These are phyloP conservation scores for Oryza meridionalis DNA, from an alignment of 176 grass and related monocot genomes.

Conservation along the genomic window DNA sequence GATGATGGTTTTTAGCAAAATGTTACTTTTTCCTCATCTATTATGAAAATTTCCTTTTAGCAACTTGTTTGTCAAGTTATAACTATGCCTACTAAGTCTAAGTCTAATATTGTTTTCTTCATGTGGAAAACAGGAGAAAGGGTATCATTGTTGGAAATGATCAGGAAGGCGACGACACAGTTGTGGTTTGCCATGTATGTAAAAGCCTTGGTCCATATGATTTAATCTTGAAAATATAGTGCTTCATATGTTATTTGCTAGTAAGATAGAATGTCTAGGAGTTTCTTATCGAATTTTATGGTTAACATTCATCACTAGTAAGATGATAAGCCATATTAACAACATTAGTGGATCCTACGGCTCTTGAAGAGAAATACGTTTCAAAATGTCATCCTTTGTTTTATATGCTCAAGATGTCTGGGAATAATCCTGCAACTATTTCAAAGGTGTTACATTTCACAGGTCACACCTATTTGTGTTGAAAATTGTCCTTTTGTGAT, in stretches of 20 bases:
- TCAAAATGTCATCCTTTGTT: background rate
- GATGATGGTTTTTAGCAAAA: slow-evolving; percentile 4
- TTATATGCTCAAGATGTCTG: background rate
- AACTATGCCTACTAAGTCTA: background rate
- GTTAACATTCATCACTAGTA: background rate
- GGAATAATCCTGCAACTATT: background rate
- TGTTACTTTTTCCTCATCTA: background rate
- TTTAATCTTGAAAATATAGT: background rate
- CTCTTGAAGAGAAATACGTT: background rate
- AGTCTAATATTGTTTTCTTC: slow-evolving; percentile 30
- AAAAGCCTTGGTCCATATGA: slow-evolving; percentile 24
- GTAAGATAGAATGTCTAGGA: background rate
- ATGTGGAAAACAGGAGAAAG: slow-evolving; percentile 82
- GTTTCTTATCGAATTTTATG: background rate
- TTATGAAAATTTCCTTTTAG: background rate
- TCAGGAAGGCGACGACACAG: slow-evolving; percentile 90
- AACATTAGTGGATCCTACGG: background rate
- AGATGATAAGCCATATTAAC: background rate
- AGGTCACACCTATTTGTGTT: background rate
- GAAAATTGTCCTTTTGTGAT: background rate
- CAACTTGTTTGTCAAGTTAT: slow-evolving; percentile 2
- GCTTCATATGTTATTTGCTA: background rate
- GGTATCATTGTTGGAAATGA: slow-evolving; percentile 96
- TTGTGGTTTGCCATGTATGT: slow-evolving; percentile 88
- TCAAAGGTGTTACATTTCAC: background rate